Evolutionary conservation across 768 basidiomycete species (phyloP), one percentile per base, ranked within the genome.

Genomic region (Tylopilus felleus): DNA sequence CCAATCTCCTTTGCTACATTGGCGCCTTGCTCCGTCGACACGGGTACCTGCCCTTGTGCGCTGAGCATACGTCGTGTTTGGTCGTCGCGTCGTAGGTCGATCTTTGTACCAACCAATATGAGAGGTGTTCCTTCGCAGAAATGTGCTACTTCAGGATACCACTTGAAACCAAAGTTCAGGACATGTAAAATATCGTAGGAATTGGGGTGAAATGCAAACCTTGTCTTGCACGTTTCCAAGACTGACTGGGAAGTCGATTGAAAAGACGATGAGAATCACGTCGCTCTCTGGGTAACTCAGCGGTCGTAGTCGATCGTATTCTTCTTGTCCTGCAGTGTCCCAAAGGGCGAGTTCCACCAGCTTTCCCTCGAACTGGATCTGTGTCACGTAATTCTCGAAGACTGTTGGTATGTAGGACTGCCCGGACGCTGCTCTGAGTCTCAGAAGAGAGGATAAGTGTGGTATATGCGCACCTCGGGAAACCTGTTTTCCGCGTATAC

Each of bases 321-420:
- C 94, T 73, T 98, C 94, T 70, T 97, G 94, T 25, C 94, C 94
- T 1, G 94, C 94, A 1, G 94, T 98, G 73, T 98, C 94, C 93
- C 96, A 99, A 17, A 99, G 78, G n/a, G 97, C 96, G 40, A 99
- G 81, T 66, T 97, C 93, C 57, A 99, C 85, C 19, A 90, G 76
- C 73, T 93, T 94, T 52, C 88, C 86, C 23, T 95, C 93, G 63
- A 88, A 92, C 46, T 83, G 77, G 35, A 94, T 88, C 59, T 89
- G 85, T 13, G 90, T 92, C 51, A 93, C 90, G 65, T 93, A 94
- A 79, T 93, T 94, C 72, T 95, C 93, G 69, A 95, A 95, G 10
- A 95, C 93, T 21, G 93, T 94, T 28, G 93, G 93, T 62, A 93
- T 86, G 71, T 95, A 94, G 29, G 90, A 84, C 93, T 96, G 66